These are phyloP conservation scores for Parietaria judaica DNA, from an alignment of 306 rosid species.

Conservation along the genomic window DNA sequence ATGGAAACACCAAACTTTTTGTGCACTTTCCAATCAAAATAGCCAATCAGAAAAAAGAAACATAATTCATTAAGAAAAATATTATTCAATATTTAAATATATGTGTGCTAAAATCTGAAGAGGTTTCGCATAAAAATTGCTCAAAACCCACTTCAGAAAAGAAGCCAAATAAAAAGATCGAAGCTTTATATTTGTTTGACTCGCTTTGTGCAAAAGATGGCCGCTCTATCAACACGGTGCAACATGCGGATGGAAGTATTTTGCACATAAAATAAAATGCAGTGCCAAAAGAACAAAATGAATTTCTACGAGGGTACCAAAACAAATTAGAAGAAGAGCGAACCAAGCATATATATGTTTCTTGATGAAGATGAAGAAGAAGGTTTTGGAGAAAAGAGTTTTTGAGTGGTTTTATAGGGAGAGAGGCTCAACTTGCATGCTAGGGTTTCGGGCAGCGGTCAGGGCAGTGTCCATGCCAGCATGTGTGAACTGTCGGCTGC, in stretches of 20 bases:
- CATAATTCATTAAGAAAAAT: too few relatives aligned
- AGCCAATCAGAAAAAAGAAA: background rate
- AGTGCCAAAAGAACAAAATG: too few relatives aligned
- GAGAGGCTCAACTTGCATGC: too few relatives aligned
- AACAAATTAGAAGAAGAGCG: too few relatives aligned
- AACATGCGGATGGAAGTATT: slow-evolving; percentile 88
- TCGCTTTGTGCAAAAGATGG: slow-evolving; percentile 79
- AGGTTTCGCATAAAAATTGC: slow-evolving; percentile 26
- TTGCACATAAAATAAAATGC: slow-evolving; percentile 26
- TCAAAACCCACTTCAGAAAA: slow-evolving; percentile 36
- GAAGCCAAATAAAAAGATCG: slow-evolving; percentile 29
- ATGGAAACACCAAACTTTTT: background rate
- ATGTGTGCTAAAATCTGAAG: slow-evolving; percentile 37
- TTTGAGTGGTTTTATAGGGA: too few relatives aligned
- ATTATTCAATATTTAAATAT: background rate
- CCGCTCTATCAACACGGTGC: slow-evolving; percentile 48
- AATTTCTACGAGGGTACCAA: too few relatives aligned
- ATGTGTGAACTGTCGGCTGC: too few relatives aligned
- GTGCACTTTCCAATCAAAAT: background rate
- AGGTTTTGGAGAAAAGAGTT: too few relatives aligned
- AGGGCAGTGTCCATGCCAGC: too few relatives aligned
- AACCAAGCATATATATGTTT: too few relatives aligned
- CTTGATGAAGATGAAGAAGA: too few relatives aligned
- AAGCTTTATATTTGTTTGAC: slow-evolving; percentile 15
- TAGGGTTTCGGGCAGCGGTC: too few relatives aligned